Percentiles rank a stretch among this genome's conserved stretches.
Evolutionary conservation across 352 stramenopile species (phyloP).

Genomic region (Globisporangium lucens): DNA sequence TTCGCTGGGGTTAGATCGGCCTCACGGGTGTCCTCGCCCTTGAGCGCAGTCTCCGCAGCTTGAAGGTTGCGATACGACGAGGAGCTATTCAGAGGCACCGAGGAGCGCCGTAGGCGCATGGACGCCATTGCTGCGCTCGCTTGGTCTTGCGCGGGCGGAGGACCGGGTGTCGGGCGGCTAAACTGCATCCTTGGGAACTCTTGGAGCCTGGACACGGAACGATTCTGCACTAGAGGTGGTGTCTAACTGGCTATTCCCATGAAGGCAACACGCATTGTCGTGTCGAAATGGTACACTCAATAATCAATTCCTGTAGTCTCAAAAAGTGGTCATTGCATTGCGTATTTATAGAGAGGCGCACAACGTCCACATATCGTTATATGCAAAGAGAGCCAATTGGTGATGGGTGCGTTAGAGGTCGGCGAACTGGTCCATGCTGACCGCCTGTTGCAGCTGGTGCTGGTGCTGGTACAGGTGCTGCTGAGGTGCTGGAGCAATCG

Average conservation of each 20-base stretch:
- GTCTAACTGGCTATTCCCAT: background rate
- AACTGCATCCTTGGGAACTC: slow-evolving; percentile 1
- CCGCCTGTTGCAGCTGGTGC: background rate
- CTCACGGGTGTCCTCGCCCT: slow-evolving; percentile 10
- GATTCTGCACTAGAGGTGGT: background rate
- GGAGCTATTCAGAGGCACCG: background rate
- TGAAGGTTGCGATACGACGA: slow-evolving; percentile 7
- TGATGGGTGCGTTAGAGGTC: background rate
- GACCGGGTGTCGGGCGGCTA: background rate
- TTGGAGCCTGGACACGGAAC: background rate
- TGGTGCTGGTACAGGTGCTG: background rate
- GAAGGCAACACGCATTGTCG: background rate
- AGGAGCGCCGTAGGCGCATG: slow-evolving; percentile 11
- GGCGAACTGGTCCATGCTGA: slow-evolving; percentile 5
- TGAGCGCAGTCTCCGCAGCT: background rate
- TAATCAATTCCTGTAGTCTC: background rate
- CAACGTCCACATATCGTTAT: background rate
- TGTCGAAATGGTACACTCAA: background rate
- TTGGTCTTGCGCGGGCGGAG: slow-evolving; percentile 9
- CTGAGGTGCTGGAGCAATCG: background rate
- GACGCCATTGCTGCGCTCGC: background rate
- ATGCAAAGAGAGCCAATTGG: background rate
- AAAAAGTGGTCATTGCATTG: slow-evolving; percentile 8
- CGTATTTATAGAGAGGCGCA: background rate
- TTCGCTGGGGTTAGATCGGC: background rate